Conservation (phyloP, 306 rosid genomes). For the Trifolium dubium region DNA sequence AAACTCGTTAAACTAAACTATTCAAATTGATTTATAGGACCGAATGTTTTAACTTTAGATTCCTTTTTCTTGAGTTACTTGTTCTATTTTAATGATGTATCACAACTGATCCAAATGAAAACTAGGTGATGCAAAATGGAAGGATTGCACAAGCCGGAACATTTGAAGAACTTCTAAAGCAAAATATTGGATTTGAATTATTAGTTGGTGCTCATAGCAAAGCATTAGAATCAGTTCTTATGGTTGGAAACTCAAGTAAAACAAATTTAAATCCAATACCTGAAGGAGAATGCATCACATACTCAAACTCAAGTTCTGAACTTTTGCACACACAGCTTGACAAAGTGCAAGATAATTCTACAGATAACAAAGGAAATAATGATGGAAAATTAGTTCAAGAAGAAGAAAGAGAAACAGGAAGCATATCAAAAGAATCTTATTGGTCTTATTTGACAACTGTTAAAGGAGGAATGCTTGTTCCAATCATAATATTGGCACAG, state of each 20-base stretch:
- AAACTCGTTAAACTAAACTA: background rate
- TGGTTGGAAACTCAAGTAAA: constrained; percentile 65
- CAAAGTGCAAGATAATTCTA: constrained; percentile 57
- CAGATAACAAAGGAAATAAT: constrained; percentile 64
- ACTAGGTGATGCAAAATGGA: constrained; percentile 95
- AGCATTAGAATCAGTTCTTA: constrained; percentile 79
- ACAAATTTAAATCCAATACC: constrained; percentile 45
- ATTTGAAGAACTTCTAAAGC: constrained; percentile 77
- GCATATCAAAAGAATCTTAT: constrained; percentile 84
- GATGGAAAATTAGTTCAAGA: constrained; percentile 85
- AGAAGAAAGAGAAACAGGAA: constrained; percentile 95
- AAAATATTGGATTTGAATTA: constrained; percentile 84
- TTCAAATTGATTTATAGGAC: background rate
- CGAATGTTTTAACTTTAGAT: background rate
- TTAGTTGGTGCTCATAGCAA: constrained; percentile 94
- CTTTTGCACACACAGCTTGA: constrained; percentile 49
- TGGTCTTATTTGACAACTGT: constrained; percentile 77
- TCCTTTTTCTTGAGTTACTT: background rate
- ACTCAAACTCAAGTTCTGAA: constrained; percentile 49
- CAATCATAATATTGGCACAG: constrained; percentile 82
- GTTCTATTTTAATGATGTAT: constrained; percentile 3
- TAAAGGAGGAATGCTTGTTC: constrained; percentile 75
- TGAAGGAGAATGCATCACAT: constrained; percentile 50
- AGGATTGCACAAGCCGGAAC: constrained; percentile 83
- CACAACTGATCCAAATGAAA: constrained; percentile 35